phyloP scores from a whole-genome alignment of 1,139 yeast species.

The Hyphopichia khmerensis region DNA sequence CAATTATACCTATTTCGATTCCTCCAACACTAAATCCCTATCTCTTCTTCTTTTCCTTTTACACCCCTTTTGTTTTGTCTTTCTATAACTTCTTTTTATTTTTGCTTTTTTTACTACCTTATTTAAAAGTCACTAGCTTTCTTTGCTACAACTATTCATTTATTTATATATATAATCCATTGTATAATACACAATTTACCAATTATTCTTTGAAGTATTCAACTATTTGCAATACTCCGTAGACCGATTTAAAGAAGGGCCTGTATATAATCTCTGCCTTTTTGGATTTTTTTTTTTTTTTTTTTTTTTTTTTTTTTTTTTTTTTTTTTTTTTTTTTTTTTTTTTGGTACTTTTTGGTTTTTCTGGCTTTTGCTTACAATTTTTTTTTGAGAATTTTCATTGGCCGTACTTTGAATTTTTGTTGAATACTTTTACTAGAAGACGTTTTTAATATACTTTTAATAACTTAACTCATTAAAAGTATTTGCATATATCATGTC shows the following conservation, averaged over 20 bases:
- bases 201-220: not conserved
- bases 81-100: not conserved
- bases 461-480: too few species aligned
- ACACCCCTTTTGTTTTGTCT: not conserved
- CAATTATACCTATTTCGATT: too few species aligned
- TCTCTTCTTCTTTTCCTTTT: not conserved
- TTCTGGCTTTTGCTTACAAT: not conserved
- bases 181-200: not conserved
- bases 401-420: not conserved
- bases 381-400: slow-evolving; percentile 3
- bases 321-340: too few species aligned
- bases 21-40: not conserved
- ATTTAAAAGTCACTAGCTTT: too few species aligned
- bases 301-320: too few species aligned
- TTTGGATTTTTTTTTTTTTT: too few species aligned
- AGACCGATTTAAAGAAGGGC: not conserved
- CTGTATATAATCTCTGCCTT: too few species aligned
- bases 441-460: too few species aligned
- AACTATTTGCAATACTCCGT: not conserved
- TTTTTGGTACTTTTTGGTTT: not conserved
- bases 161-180: not conserved
- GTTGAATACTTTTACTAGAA: too few species aligned
- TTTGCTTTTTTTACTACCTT: too few species aligned
- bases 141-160: too few species aligned
- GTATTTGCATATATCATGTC: slow-evolving; percentile 28